phyloP scores from a whole-genome alignment of 2,329 filamentous ascomycete genomes.

The Tolypocladium pustulatum region DNA sequence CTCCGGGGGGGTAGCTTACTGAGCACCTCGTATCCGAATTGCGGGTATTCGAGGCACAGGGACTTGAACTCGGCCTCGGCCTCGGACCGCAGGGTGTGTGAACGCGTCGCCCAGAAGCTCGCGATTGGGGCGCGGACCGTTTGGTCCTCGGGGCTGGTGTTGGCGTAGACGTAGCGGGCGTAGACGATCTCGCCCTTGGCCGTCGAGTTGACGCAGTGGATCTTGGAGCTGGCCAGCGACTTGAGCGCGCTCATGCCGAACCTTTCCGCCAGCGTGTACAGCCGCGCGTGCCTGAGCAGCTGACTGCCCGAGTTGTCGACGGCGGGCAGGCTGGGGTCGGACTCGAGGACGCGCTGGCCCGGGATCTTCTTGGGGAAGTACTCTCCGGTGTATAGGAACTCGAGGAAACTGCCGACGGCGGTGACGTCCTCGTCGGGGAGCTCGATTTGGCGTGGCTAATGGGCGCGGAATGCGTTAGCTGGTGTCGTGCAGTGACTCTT shows the following conservation, averaged over 20 bases:
- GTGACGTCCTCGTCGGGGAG: slow-evolving; percentile 34
- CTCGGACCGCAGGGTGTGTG: slow-evolving; percentile 73
- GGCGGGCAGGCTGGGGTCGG: slow-evolving; percentile 51
- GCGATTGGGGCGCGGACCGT: slow-evolving; percentile 73
- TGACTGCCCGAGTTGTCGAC: slow-evolving; percentile 73
- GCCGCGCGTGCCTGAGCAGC: slow-evolving; percentile 76
- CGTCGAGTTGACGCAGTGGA: slow-evolving; percentile 81
- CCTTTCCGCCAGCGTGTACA: slow-evolving; percentile 82
- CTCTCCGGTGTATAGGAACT: slow-evolving; percentile 30
- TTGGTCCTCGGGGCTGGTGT: slow-evolving; percentile 58
- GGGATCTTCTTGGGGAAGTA: slow-evolving; percentile 63
- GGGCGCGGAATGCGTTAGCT: not conserved
- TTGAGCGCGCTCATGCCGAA: slow-evolving; percentile 60
- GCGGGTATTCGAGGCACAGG: slow-evolving; percentile 80
- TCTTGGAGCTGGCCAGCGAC: slow-evolving; percentile 74
- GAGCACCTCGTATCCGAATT: slow-evolving; percentile 88
- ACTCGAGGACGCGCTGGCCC: slow-evolving; percentile 57
- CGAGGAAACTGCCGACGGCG: slow-evolving; percentile 28
- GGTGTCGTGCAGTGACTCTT: not conserved
- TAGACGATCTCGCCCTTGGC: slow-evolving; percentile 87
- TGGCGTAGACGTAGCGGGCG: slow-evolving; percentile 79
- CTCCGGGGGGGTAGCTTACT: slow-evolving; percentile 39
- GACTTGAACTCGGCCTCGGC: slow-evolving; percentile 76
- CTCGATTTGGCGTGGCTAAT: slow-evolving; percentile 52
- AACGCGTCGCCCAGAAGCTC: slow-evolving; percentile 79